Percentiles rank a stretch among this genome's conserved stretches.
phyloP scores from a whole-genome alignment of 1,284 basidiomycete species.

The Apiotrichum domesticum region DNA sequence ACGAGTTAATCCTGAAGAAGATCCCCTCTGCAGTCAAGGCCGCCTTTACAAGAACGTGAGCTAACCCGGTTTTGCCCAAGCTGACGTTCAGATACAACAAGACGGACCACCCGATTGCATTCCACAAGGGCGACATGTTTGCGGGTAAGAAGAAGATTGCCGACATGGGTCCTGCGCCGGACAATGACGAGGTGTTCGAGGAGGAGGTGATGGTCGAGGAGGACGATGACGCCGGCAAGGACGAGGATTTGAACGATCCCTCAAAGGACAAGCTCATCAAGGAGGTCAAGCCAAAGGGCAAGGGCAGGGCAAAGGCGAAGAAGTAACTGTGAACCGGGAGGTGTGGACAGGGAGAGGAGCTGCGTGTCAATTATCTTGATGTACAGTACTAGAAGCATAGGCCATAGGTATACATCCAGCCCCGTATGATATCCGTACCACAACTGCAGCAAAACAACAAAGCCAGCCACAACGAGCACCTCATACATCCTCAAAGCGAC shows the following conservation, averaged over 20 bases:
- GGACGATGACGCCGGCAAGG: slow-evolving; percentile 47
- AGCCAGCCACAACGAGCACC: not conserved
- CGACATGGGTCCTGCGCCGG: slow-evolving; percentile 62
- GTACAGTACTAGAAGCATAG: no score
- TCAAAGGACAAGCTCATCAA: slow-evolving; percentile 56
- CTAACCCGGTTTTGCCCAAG: slow-evolving; percentile 4
- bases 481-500: no score
- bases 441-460: no score
- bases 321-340: not conserved
- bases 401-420: no score
- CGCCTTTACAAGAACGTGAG: slow-evolving; percentile 76
- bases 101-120: slow-evolving; percentile 79
- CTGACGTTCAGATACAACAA: slow-evolving; percentile 65
- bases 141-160: slow-evolving; percentile 68
- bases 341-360: no score
- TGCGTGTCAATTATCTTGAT: no score
- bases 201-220: slow-evolving; percentile 41
- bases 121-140: slow-evolving; percentile 75
- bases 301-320: slow-evolving; percentile 4
- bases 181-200: slow-evolving; percentile 76
- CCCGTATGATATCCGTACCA: no score
- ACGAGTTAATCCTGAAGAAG: slow-evolving; percentile 70
- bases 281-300: slow-evolving; percentile 46
- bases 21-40: slow-evolving; percentile 76
- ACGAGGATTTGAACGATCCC: slow-evolving; percentile 47